A percentile compares a stretch with the other conserved stretches of the same genome.
Conservation (phyloP, 805 yeast genomes). For the Schwanniomyces polymorphus region DNA sequence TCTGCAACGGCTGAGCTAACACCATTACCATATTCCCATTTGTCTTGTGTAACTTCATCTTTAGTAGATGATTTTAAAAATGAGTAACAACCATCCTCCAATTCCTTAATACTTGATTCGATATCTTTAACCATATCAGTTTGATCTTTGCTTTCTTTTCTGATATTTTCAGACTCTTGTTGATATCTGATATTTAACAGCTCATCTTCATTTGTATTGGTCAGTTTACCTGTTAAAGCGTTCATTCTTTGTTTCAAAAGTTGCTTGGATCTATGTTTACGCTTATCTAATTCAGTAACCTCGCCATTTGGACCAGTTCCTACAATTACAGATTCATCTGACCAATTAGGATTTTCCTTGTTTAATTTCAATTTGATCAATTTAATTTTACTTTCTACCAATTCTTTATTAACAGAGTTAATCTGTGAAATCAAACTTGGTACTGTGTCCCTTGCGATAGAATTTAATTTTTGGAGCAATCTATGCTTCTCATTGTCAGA, state of each 20-base stretch:
- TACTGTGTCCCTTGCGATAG: conserved; percentile 63
- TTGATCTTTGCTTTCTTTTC: conserved; percentile 54
- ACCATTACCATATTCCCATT: conserved; percentile 84
- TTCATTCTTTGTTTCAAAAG: conserved; percentile 86
- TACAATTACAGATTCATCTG: conserved; percentile 42
- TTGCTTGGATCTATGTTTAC: conserved; percentile 79
- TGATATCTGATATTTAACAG: conserved; percentile 52
- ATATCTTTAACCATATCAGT: conserved; percentile 68
- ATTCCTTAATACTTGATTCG: conserved; percentile 64
- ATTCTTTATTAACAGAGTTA: conserved; percentile 62
- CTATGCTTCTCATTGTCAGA: conserved; percentile 47
- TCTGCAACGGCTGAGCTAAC: conserved; percentile 61
- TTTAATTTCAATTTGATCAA: conserved; percentile 55
- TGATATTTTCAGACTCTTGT: conserved; percentile 52
- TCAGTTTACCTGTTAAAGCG: conserved; percentile 75
- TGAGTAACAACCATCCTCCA: conserved; percentile 51
- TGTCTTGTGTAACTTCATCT: conserved; percentile 54
- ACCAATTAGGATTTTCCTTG: conserved; percentile 67
- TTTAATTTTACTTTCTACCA: conserved; percentile 65
- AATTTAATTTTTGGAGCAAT: conserved; percentile 57
- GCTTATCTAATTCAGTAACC: conserved; percentile 78
- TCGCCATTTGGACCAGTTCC: conserved; percentile 90
- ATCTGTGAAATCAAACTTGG: conserved; percentile 71
- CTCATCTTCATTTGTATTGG: conserved; percentile 42
- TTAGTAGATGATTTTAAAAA: conserved; percentile 40